Evolutionary conservation across 441 rosid species (phyloP).

Genomic region (Corymbia citriodora): DNA sequence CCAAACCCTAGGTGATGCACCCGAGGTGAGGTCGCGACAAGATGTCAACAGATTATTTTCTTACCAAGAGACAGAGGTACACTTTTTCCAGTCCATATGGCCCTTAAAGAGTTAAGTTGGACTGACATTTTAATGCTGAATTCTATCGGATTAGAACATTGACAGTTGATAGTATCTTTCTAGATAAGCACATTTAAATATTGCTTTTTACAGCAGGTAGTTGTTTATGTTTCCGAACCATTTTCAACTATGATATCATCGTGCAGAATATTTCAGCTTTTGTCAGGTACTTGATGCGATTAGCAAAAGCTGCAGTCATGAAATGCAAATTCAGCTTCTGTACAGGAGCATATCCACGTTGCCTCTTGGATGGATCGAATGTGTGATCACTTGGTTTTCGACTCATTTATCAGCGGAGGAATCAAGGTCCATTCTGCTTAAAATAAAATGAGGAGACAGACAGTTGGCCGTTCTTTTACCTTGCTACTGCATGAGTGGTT

Average conservation of each 20-base stretch:
- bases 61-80: constrained; percentile 56
- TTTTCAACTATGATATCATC: not conserved
- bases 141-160: not conserved
- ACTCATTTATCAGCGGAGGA: constrained; percentile 56
- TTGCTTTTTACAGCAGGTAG: not conserved
- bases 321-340: constrained; percentile 58
- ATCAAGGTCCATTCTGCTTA: constrained; percentile 40
- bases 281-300: constrained; percentile 53
- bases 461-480: constrained; percentile 30
- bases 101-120: not conserved
- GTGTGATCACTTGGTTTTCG: constrained; percentile 68
- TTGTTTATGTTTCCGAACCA: not conserved
- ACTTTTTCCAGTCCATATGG: not conserved
- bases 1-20: too few relatives aligned
- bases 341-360: constrained; percentile 53
- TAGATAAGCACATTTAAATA: not conserved
- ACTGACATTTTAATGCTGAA: not conserved
- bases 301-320: constrained; percentile 38
- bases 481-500: constrained; percentile 64
- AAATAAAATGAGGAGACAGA: constrained; percentile 30
- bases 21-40: too few relatives aligned
- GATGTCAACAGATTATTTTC: constrained; percentile 36
- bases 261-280: constrained; percentile 1
- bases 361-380: constrained; percentile 73
- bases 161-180: not conserved